Evolutionary conservation across 495 filamentous ascomycete genomes (phyloP).

Genomic region (Aspergillus indologenus): DNA sequence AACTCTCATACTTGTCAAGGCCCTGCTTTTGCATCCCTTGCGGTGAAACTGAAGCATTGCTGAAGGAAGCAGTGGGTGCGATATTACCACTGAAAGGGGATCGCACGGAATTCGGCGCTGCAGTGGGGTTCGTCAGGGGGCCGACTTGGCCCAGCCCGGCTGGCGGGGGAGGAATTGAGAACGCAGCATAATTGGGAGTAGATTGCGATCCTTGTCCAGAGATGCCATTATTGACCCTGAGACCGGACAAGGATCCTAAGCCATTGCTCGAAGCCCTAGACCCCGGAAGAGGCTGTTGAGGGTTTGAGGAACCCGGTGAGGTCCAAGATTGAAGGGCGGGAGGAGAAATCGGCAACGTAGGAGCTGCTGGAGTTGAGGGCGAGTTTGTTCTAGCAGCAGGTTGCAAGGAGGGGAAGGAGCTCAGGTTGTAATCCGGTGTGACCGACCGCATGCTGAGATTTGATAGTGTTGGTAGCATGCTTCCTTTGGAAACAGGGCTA

Average conservation of each 20-base stretch:
- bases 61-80: conserved; percentile 19
- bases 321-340: conserved; percentile 25
- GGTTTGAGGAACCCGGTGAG: conserved; percentile 9
- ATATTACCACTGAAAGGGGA: conserved; percentile 22
- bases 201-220: conserved; percentile 24
- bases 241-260: conserved; percentile 27
- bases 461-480: conserved; percentile 19
- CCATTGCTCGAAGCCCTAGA: conserved; percentile 22
- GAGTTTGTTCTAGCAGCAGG: conserved; percentile 35
- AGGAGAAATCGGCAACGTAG: conserved; percentile 33
- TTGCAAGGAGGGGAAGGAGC: conserved; percentile 47
- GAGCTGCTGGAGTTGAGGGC: conserved; percentile 27
- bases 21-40: conserved; percentile 44
- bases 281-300: conserved; percentile 19
- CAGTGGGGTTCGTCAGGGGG: neutral
- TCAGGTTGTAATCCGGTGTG: conserved; percentile 52
- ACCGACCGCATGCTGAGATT: conserved; percentile 43
- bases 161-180: conserved; percentile 48
- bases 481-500: conserved; percentile 22
- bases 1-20: conserved; percentile 77
- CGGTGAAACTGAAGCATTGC: conserved; percentile 21
- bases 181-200: conserved; percentile 39
- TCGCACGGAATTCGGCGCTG: conserved; percentile 14
- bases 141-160: conserved; percentile 14
- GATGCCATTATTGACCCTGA: conserved; percentile 23